These are phyloP conservation scores for Wickerhamiella allomyrinae DNA, from an alignment of 805 yeast genomes.

Conservation along the genomic window DNA sequence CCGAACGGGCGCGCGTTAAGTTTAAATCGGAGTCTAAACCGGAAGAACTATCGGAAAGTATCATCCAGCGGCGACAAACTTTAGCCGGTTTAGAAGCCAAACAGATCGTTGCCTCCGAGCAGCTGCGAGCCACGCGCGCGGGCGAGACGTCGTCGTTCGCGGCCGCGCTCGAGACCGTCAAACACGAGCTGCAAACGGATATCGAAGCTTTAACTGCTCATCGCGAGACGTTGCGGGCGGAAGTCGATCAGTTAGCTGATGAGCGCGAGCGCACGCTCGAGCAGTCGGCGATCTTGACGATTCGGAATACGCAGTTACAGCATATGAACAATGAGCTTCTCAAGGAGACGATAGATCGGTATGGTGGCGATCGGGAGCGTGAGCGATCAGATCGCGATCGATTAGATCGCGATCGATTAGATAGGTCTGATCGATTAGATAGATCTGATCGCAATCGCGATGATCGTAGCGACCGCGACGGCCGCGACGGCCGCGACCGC, in stretches of 20 bases:
- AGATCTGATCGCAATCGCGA: no score
- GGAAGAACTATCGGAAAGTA: background rate
- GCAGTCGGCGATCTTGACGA: constrained; percentile 22
- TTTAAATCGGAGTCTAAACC: background rate
- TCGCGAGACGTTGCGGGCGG: constrained; percentile 17
- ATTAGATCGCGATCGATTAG: no score
- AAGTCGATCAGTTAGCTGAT: constrained; percentile 18
- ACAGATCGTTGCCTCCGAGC: constrained; percentile 24
- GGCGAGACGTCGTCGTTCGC: constrained; percentile 28
- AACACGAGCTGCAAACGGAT: constrained; percentile 34
- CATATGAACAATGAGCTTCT: constrained; percentile 27
- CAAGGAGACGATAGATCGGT: constrained; percentile 24
- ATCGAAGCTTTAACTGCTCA: constrained; percentile 1
- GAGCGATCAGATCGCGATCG: no score
- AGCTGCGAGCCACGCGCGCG: constrained; percentile 29
- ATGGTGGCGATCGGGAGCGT: constrained; percentile 9
- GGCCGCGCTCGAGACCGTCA: constrained; percentile 34
- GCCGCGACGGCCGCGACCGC: background rate
- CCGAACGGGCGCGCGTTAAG: background rate
- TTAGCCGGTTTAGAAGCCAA: constrained; percentile 27
- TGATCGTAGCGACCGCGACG: no score
- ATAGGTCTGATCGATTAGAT: no score
- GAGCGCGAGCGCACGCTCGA: constrained; percentile 19
- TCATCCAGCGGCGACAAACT: constrained; percentile 20
- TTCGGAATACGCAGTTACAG: constrained; percentile 25